phyloP scores from a whole-genome alignment of 768 basidiomycete genomes.

The Tulasnella sp. region DNA sequence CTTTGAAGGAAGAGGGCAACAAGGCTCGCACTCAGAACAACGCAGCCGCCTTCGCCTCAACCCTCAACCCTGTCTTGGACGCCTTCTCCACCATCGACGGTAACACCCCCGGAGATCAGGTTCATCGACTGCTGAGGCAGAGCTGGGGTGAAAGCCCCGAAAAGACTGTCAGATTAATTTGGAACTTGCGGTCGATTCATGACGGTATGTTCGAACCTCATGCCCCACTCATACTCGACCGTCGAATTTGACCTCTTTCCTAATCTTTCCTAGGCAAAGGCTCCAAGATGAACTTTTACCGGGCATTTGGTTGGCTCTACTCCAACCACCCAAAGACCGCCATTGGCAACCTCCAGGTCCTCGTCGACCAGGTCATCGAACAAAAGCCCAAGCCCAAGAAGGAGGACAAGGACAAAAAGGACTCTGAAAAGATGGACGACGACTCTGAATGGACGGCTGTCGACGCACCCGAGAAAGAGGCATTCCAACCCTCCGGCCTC shows the following conservation, averaged over 20 bases:
- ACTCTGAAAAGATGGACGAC: constrained; percentile 7
- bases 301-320: constrained; percentile 61
- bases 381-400: constrained; percentile 32
- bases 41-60: constrained; percentile 51
- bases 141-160: constrained; percentile 58
- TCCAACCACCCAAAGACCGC: constrained; percentile 66
- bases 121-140: constrained; percentile 42
- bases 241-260: not conserved
- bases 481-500: constrained; percentile 27
- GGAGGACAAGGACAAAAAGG: constrained; percentile 25
- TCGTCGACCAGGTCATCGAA: constrained; percentile 53
- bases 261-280: constrained; percentile 38
- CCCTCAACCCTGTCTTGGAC: constrained; percentile 51
- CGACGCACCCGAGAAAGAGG: constrained; percentile 28
- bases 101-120: constrained; percentile 27
- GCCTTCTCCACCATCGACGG: constrained; percentile 49
- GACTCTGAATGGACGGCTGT: constrained; percentile 18
- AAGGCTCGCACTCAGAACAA: constrained; percentile 49
- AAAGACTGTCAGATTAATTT: constrained; percentile 62
- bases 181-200: constrained; percentile 64
- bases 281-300: constrained; percentile 58
- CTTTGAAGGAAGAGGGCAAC: constrained; percentile 43
- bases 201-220: constrained; percentile 42
- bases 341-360: constrained; percentile 52
- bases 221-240: not conserved